A percentile compares a stretch with the other conserved stretches of the same genome.
Conservation (phyloP, 1,284 basidiomycete genomes). For the Rhizoctonia solani region DNA sequence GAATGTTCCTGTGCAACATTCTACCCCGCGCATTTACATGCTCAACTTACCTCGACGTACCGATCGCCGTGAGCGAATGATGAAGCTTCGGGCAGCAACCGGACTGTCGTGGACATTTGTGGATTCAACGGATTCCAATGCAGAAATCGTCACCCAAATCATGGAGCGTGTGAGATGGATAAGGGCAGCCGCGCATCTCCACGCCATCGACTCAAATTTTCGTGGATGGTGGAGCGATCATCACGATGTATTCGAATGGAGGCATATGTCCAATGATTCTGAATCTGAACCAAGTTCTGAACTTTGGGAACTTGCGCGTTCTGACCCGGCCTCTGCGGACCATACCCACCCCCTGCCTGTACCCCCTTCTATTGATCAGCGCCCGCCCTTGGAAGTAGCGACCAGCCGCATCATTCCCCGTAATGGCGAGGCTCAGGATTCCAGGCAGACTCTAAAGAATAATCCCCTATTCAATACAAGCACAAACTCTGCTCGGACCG, state of each 20-base stretch:
- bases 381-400: slow-evolving; percentile 28
- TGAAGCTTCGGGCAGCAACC: slow-evolving; percentile 37
- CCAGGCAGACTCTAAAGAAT: background rate
- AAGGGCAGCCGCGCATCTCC: slow-evolving; percentile 28
- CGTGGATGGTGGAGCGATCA: slow-evolving; percentile 33
- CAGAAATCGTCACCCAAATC: slow-evolving; percentile 33
- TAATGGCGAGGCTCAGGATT: background rate
- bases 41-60: slow-evolving; percentile 39
- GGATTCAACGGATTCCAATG: slow-evolving; percentile 37
- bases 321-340: slow-evolving; percentile 29
- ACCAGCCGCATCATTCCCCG: slow-evolving; percentile 11
- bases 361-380: slow-evolving; percentile 29
- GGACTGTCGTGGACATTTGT: slow-evolving; percentile 39
- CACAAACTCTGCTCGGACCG: slow-evolving; percentile 26
- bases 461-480: background rate
- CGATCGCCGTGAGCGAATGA: slow-evolving; percentile 41
- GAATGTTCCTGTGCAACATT: slow-evolving; percentile 8
- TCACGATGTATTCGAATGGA: background rate
- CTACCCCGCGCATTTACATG: slow-evolving; percentile 40
- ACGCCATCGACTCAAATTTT: slow-evolving; percentile 32
- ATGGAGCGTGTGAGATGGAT: slow-evolving; percentile 38
- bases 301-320: slow-evolving; percentile 30
- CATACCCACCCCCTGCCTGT: slow-evolving; percentile 23
- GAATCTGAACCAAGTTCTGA: no score
- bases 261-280: slow-evolving; percentile 11